Percentiles rank a stretch among this genome's conserved stretches.
Conservation (phyloP, 257 asterid genomes). For the Leonotis leonurus region DNA sequence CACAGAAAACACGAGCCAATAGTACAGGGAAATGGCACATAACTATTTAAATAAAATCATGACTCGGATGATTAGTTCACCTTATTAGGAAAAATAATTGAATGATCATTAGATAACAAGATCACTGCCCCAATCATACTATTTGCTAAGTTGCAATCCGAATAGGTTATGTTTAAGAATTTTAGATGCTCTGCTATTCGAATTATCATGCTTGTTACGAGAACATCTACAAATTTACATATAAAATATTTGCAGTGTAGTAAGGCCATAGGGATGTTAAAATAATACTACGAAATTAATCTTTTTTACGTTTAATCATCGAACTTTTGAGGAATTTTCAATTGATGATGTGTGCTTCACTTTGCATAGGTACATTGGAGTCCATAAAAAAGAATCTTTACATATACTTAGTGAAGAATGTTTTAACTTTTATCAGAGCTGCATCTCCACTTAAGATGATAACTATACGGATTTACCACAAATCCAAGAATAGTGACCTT, state of each 20-base stretch:
- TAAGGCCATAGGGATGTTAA: not conserved
- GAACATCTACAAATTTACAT: no score
- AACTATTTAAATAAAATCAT: not conserved
- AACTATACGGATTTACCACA: slow-evolving; percentile 35
- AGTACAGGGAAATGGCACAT: not conserved
- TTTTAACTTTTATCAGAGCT: slow-evolving; percentile 11
- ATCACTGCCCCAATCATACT: not conserved
- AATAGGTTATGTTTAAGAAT: not conserved
- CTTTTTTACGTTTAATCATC: not conserved
- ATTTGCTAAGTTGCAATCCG: not conserved
- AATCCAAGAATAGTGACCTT: slow-evolving; percentile 38
- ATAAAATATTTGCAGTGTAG: no score
- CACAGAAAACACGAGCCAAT: not conserved
- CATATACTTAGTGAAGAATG: not conserved
- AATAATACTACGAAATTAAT: not conserved
- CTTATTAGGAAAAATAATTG: not conserved
- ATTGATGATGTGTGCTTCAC: not conserved
- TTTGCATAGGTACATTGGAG: not conserved
- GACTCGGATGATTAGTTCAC: not conserved
- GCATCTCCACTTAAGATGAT: slow-evolving; percentile 32
- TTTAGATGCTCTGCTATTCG: not conserved
- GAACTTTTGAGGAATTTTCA: not conserved
- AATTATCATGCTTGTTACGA: not conserved
- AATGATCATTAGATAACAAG: not conserved
- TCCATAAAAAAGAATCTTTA: not conserved